Evolutionary conservation across 2,329 filamentous ascomycete species (phyloP).

Genomic region (Alternaria sp.): DNA sequence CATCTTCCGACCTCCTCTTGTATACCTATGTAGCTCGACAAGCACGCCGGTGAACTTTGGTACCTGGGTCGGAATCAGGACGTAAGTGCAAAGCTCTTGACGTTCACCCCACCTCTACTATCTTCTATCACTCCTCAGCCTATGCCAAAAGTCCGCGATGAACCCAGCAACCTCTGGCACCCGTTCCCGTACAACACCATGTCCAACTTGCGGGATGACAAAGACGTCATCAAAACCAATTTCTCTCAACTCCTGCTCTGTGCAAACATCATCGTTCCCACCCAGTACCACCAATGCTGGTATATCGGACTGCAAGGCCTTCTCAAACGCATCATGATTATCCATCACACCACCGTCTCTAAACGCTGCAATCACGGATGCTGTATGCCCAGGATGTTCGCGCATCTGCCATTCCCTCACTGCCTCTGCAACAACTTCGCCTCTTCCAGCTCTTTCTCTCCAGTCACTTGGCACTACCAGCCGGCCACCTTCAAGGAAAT

Average conservation of each 20-base stretch:
- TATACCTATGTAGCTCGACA: neutral
- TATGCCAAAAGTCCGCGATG: conserved; percentile 43
- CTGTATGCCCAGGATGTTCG: conserved; percentile 55
- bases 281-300: conserved; percentile 45
- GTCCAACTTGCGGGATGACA: conserved; percentile 49
- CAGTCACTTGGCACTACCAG: conserved; percentile 54
- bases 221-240: conserved; percentile 46
- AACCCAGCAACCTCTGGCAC: conserved; percentile 46
- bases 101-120: no score
- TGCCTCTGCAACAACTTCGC: conserved; percentile 57
- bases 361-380: conserved; percentile 56
- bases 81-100: no score
- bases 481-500: conserved; percentile 54
- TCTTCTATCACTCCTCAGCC: no score
- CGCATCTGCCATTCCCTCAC: conserved; percentile 58
- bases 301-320: conserved; percentile 36
- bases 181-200: conserved; percentile 50
- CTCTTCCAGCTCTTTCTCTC: conserved; percentile 50
- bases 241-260: conserved; percentile 36
- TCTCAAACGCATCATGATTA: conserved; percentile 41
- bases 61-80: no score
- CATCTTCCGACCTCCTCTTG: neutral
- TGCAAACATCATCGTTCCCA: conserved; percentile 47
- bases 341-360: conserved; percentile 56
- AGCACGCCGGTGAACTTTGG: neutral